These are phyloP conservation scores for Bertia moriformis DNA, from an alignment of 2,329 filamentous ascomycete species.

Conservation along the genomic window DNA sequence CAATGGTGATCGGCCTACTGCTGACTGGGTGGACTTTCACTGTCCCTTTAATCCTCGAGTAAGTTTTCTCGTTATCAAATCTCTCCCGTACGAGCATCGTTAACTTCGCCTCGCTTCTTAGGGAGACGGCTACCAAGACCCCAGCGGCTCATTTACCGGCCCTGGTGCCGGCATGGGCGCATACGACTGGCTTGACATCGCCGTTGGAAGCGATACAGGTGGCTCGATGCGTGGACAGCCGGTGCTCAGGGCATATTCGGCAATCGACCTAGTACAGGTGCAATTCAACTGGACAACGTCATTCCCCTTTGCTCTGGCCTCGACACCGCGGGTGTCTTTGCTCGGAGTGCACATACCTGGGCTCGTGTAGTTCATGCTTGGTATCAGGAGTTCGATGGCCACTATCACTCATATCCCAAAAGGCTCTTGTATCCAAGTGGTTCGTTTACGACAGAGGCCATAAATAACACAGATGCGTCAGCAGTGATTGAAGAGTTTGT, in stretches of 20 bases:
- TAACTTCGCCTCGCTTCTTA: no score
- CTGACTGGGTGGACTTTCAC: conserved; percentile 9
- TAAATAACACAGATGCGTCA: no score
- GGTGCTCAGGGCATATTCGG: conserved; percentile 25
- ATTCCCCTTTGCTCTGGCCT: conserved; percentile 23
- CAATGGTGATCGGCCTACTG: no score
- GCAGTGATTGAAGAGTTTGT: no score
- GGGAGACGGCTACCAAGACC: conserved; percentile 18
- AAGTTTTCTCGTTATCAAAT: no score
- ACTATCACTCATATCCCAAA: no score
- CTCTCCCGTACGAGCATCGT: no score
- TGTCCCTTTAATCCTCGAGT: conserved; percentile 16
- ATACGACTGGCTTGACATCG: conserved; percentile 29
- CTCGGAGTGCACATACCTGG: conserved; percentile 11
- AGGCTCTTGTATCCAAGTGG: no score
- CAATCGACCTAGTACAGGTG: conserved; percentile 24
- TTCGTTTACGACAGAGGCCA: no score
- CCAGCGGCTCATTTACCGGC: conserved; percentile 28
- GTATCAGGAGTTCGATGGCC: no score
- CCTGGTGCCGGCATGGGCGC: conserved; percentile 20
- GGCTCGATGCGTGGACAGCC: conserved; percentile 28
- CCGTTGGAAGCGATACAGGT: conserved; percentile 27
- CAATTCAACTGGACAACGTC: conserved; percentile 22
- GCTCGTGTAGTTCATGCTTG: neutral
- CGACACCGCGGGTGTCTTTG: conserved; percentile 28